phyloP scores from a whole-genome alignment of 1,139 yeast genomes.

The Nematodospora anomalae region DNA sequence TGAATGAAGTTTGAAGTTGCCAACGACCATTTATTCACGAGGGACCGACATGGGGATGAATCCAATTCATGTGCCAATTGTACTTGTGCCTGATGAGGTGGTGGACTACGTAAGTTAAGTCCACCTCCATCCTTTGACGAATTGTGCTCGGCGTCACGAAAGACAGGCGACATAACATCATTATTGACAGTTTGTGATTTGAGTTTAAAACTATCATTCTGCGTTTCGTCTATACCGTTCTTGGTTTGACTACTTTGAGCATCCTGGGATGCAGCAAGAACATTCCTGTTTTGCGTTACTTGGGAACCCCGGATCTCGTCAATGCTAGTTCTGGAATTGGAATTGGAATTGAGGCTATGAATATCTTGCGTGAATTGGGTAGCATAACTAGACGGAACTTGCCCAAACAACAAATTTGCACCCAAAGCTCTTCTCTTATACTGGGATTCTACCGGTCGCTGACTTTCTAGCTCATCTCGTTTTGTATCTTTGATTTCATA shows the following conservation, averaged over 20 bases:
- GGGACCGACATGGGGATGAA: neutral
- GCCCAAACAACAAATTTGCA: conserved; percentile 3
- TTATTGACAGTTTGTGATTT: neutral
- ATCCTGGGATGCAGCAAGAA: neutral
- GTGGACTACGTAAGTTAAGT: neutral
- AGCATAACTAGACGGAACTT: neutral
- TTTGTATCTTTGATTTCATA: neutral
- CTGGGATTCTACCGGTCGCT: neutral
- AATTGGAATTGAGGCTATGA: too few relatives aligned
- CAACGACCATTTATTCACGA: neutral
- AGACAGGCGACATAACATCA: neutral
- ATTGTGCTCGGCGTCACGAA: too few relatives aligned
- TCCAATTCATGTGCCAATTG: neutral
- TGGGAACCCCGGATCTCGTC: too few relatives aligned
- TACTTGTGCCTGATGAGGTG: neutral
- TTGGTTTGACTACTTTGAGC: neutral
- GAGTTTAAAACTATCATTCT: neutral
- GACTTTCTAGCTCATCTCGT: conserved; percentile 2
- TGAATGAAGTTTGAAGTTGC: neutral
- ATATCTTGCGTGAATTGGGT: too few relatives aligned
- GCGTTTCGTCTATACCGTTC: neutral
- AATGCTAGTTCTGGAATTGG: too few relatives aligned
- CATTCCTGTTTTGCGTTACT: neutral
- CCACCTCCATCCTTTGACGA: neutral
- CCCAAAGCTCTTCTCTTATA: conserved; percentile 3